Conservation (phyloP, 2,329 filamentous ascomycete species). For the Aspergillus thermomutatus region DNA sequence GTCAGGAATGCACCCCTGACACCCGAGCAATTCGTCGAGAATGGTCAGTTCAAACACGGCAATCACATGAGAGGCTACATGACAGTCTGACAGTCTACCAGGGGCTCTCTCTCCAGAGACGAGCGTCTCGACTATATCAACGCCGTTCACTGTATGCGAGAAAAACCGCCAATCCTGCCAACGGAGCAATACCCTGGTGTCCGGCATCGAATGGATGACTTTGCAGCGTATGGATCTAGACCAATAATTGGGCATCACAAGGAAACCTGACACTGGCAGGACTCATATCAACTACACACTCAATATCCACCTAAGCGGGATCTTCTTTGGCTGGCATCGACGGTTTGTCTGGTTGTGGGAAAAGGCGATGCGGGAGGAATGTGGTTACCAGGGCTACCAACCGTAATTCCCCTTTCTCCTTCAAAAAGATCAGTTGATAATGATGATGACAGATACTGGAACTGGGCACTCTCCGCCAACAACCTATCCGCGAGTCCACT, state of each 20-base stretch:
- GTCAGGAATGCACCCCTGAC: too few species aligned
- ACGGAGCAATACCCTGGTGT: slow-evolving; percentile 8
- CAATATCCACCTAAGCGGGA: slow-evolving; percentile 5
- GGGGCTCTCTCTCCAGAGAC: too few species aligned
- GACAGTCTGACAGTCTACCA: too few species aligned
- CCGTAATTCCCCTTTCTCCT: slow-evolving; percentile 18
- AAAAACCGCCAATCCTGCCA: slow-evolving; percentile 3
- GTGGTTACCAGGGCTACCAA: slow-evolving; percentile 7
- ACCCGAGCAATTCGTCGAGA: too few species aligned
- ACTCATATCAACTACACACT: slow-evolving; percentile 11
- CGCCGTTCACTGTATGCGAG: slow-evolving; percentile 8
- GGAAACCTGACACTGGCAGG: slow-evolving; percentile 2
- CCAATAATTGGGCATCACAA: not conserved
- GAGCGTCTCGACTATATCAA: slow-evolving; percentile 7
- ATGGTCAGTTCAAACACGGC: too few species aligned
- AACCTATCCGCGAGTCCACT: slow-evolving; percentile 6
- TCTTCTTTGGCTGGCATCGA: slow-evolving; percentile 10
- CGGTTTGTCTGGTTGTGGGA: slow-evolving; percentile 10
- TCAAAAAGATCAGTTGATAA: too few species aligned
- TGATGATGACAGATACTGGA: slow-evolving; percentile 13
- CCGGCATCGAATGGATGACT: slow-evolving; percentile 11
- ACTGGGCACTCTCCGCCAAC: slow-evolving; percentile 8
- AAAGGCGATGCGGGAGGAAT: slow-evolving; percentile 6
- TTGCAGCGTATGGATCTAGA: slow-evolving; percentile 5
- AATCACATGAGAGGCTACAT: too few species aligned